A percentile compares a stretch with the other conserved stretches of the same genome.
phyloP scores from a whole-genome alignment of 148 eudicot genomes.

The Arctostaphylos glauca region DNA sequence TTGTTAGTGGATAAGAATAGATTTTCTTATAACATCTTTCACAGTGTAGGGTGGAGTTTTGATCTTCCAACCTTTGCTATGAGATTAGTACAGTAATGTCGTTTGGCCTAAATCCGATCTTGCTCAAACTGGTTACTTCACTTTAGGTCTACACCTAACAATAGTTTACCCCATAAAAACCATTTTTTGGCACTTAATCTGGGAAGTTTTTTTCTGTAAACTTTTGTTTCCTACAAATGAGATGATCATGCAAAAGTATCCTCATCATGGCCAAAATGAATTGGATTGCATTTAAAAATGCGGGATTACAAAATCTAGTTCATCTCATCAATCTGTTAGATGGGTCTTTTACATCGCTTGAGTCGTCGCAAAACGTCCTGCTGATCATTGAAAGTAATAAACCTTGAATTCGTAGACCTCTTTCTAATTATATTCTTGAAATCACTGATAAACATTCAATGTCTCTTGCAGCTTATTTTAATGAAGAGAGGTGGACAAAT shows the following conservation, averaged over 20 bases:
- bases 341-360: not conserved
- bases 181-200: too few species aligned
- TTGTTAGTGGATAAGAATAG: not conserved
- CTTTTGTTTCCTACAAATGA: too few species aligned
- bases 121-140: too few species aligned
- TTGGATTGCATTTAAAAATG: not conserved
- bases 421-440: not conserved
- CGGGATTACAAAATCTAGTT: not conserved
- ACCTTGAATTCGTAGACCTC: not conserved
- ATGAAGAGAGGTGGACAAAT: slow-evolving; percentile 36
- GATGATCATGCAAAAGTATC: too few species aligned
- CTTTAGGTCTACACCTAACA: too few species aligned
- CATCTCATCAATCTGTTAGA: not conserved
- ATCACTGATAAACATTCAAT: not conserved
- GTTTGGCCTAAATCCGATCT: not conserved
- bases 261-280: too few species aligned
- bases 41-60: too few species aligned
- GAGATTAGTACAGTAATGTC: not conserved
- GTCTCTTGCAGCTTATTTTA: slow-evolving; percentile 35
- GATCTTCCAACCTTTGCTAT: too few species aligned
- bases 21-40: not conserved
- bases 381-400: too few species aligned
- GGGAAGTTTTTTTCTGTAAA: too few species aligned
- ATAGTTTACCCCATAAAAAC: too few species aligned
- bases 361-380: not conserved